Base-by-base conservation (phyloP, 768 basidiomycete genomes). In the Mycena venus region DNA sequence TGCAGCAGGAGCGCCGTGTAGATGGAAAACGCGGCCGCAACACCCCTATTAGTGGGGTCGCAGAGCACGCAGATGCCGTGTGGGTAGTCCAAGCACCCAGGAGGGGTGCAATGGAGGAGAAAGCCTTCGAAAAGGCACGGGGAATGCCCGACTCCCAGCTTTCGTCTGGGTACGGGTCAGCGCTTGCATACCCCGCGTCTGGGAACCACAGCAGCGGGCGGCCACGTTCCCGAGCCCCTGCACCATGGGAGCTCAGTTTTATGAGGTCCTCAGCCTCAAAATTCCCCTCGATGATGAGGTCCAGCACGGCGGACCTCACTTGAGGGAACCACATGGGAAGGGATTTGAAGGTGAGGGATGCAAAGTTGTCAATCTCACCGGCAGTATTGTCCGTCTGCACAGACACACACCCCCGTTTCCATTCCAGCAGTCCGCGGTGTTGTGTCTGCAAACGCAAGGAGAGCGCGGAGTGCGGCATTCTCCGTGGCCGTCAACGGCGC, bases 331-430 rank as follows among this genome's bases (percentile, higher is more conserved):
- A 63, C 61, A 44, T 44, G 25, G 29, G 9, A 10, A 63, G 40
- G 29, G 61, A 63, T 32, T 63, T 63, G 61, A 63, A 63, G 12
- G 61, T 63, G 61, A 29, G 61, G 61, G 61, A 63, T 4, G 61
- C 44, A 19, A 63, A 63, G 27, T 47, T 32, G n/a, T 63, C 42
- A 19, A 63, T 44, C 61, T 63, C 61, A 47, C 61, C 61, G 14
- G 61, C 40, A 63, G 58, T 59, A n/a, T 59, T 59, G 25, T 59
- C 58, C 4, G 58, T 59, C 34, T 59, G 58, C 19, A 59, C 4
- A 0, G 44, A 63, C 1, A 32, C 68, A 53, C n/a, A 27, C 60
- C 60, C n/a, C 19, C n/a, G n/a, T 34, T 19, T 42, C 42, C 17
- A 19, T 29, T 3, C 44, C 44, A 6, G 17, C 61, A 44, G 17